A percentile compares a stretch with the other conserved stretches of the same genome.
Conservation (phyloP, 768 basidiomycete species). For the Thelephora aurantiotincta region DNA sequence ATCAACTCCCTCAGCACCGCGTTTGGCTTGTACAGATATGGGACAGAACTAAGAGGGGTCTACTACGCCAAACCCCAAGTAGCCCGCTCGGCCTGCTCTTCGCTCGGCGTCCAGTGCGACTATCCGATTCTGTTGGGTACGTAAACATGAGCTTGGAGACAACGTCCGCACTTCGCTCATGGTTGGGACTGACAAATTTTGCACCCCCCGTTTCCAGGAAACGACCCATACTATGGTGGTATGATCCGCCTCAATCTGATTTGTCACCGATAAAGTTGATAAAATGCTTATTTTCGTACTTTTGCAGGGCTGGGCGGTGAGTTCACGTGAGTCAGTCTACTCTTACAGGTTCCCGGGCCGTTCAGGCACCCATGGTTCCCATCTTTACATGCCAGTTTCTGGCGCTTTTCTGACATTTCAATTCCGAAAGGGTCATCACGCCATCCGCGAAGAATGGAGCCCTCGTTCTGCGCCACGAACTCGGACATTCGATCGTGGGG, state of each 20-base stretch:
- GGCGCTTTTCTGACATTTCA: too few relatives aligned
- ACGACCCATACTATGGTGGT: constrained; percentile 74
- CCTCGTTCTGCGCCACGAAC: constrained; percentile 65
- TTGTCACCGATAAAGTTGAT: not conserved
- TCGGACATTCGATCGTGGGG: constrained; percentile 67
- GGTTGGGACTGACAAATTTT: not conserved
- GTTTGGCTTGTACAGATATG: constrained; percentile 65
- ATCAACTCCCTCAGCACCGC: constrained; percentile 33
- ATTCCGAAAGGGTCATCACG: constrained; percentile 45
- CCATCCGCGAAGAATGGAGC: constrained; percentile 62
- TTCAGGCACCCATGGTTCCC: not conserved
- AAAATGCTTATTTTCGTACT: not conserved
- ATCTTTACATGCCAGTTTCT: not conserved
- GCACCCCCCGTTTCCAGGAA: constrained; percentile 27
- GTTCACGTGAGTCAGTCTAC: constrained; percentile 43
- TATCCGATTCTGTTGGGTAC: constrained; percentile 64
- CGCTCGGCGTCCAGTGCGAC: constrained; percentile 50
- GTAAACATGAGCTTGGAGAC: not conserved
- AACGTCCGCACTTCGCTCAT: not conserved
- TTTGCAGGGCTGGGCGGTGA: constrained; percentile 54
- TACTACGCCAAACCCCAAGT: constrained; percentile 57
- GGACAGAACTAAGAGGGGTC: constrained; percentile 62
- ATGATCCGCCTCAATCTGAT: constrained; percentile 8
- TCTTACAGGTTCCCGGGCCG: not conserved
- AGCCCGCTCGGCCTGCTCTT: constrained; percentile 45